Evolutionary conservation across 108 stramenopile species (phyloP).

Genomic region (Pseudonitzschia multiseries): DNA sequence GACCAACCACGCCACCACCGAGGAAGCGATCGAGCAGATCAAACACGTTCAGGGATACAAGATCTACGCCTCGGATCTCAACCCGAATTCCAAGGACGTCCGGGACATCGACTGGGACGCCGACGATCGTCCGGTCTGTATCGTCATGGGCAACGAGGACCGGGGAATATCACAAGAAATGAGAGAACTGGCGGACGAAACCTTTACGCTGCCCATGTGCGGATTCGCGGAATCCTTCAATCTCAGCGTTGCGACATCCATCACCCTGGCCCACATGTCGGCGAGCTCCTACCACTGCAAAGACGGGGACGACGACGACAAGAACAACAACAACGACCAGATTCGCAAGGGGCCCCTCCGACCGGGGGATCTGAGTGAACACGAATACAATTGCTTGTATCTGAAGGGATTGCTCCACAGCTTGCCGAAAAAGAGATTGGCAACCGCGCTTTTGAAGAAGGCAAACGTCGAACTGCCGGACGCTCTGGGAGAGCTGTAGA

Average conservation of each 20-base stretch:
- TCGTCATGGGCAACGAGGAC: conserved; percentile 93
- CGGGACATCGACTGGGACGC: conserved; percentile 68
- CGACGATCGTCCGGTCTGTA: conserved; percentile 59
- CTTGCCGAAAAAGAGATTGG: conserved; percentile 59
- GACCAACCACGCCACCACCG: conserved; percentile 32
- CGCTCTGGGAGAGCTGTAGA: neutral
- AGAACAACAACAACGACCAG: too few species aligned
- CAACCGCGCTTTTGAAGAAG: conserved; percentile 61
- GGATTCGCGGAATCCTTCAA: conserved; percentile 93
- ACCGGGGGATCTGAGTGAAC: conserved; percentile 73
- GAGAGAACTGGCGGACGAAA: conserved; percentile 63
- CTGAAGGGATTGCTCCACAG: conserved; percentile 69
- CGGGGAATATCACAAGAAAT: conserved; percentile 75
- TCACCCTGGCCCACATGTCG: conserved; percentile 79
- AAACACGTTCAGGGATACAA: conserved; percentile 55
- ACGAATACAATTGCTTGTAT: conserved; percentile 64
- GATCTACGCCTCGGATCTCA: conserved; percentile 71
- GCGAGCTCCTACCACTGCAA: conserved; percentile 37
- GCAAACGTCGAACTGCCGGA: conserved; percentile 55
- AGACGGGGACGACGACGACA: neutral
- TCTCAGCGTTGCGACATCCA: conserved; percentile 82
- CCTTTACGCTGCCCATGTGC: conserved; percentile 84
- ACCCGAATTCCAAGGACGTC: conserved; percentile 65
- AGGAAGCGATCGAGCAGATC: conserved; percentile 34
- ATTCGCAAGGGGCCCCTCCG: conserved; percentile 65